These are phyloP conservation scores for Zygosaccharomyces sapae DNA, from an alignment of 1,139 yeast species.

Conservation along the genomic window DNA sequence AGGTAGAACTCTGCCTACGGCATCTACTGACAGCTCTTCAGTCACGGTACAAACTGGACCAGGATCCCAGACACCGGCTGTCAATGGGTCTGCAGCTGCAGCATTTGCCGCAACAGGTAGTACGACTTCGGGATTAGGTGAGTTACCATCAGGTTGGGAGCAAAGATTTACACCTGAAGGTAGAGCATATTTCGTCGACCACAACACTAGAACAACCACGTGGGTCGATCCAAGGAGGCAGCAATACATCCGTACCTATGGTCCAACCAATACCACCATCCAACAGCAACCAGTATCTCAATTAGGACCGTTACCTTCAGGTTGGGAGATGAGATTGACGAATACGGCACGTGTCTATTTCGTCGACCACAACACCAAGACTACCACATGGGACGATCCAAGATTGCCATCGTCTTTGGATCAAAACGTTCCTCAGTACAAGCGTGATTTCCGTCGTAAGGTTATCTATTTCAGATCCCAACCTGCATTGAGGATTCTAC, in stretches of 20 bases:
- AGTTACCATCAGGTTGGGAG: conserved; percentile 98
- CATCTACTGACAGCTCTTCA: conserved; percentile 36
- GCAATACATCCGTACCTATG: conserved; percentile 94
- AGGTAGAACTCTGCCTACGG: conserved; percentile 86
- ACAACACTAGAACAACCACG: conserved; percentile 96
- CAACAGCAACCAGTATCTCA: conserved; percentile 99
- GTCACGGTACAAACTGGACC: conserved; percentile 40
- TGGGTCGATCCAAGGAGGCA: conserved; percentile 99
- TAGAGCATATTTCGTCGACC: conserved; percentile 95
- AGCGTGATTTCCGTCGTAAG: conserved; percentile 97
- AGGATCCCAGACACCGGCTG: conserved; percentile 43
- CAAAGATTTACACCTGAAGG: conserved; percentile 98
- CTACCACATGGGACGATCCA: conserved; percentile 99
- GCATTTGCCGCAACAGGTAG: conserved; percentile 86
- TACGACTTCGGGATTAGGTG: conserved; percentile 94
- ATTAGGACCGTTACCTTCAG: conserved; percentile 94
- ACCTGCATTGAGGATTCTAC: conserved; percentile 92
- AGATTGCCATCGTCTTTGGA: conserved; percentile 94
- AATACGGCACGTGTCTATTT: conserved; percentile 97
- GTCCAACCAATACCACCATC: conserved; percentile 71
- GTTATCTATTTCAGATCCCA: conserved; percentile 96
- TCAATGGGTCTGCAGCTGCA: conserved; percentile 67
- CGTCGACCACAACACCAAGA: conserved; percentile 97
- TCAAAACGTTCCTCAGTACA: conserved; percentile 97
- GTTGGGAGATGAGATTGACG: conserved; percentile 99